Base-by-base conservation (phyloP, 768 basidiomycete species). In the Phylloporus arenicola region DNA sequence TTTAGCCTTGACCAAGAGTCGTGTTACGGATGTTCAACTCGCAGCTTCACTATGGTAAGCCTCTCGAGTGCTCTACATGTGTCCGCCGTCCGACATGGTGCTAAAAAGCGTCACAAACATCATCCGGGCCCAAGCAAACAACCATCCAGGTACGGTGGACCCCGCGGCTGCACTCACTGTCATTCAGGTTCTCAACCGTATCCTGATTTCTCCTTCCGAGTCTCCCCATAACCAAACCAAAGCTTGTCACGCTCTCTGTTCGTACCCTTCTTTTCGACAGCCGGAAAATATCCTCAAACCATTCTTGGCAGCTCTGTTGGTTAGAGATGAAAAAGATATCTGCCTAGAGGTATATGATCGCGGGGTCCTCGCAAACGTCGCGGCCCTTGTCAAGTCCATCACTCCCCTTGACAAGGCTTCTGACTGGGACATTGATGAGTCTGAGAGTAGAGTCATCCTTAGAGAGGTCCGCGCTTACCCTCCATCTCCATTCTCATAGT, bases 181-280 rank as follows among this genome's bases (percentile, higher is more conserved):
- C n/a, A 77, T 88, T 48, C 82, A 86, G 55, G 78, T 88, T 39
- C 68, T 89, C 29, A 85, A 82, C 54, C 75, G 81, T 4, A 70
- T 87, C 39, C 68, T 89, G 19, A 62, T 70, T 2, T 71, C 74
- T 2, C 60, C 73, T 5, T 55, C 63, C 6, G 78, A 82, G 43
- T 60, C 68, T 20, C 63, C 72, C 3, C 64, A 67, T 40, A 75
- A 66, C 16, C 74, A 79, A 30, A 81, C 80, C 1, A 84, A 78
- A 62, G 84, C 88, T 0, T 91, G 89, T 62, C 88, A 86, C 60
- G 78, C 85, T 14, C 67, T 95, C 0, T 82, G 88, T 92, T 51
- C 13, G 83, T 75, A 14, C 17, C 11, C n/a, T 7, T 30, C 33
- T 35, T 29, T 39, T 27, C 9, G 34, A 38, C 44, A n/a, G 9